phyloP scores from a whole-genome alignment of 164 flowering plant species.

The Magnolia kwangsiensis region DNA sequence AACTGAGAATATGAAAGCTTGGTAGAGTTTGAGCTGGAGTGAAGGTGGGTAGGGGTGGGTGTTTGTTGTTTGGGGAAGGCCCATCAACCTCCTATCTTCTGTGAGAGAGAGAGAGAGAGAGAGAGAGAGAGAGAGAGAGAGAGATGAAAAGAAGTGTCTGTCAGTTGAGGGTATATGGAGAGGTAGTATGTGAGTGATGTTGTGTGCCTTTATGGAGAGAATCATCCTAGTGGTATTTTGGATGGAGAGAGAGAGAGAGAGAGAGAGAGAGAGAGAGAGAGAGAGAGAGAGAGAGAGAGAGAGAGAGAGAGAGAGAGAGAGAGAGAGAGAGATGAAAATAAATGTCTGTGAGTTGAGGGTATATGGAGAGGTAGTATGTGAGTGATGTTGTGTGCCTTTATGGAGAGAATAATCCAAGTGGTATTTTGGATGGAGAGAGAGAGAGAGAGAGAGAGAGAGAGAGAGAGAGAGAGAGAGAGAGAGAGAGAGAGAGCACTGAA shows the following conservation, averaged over 20 bases:
- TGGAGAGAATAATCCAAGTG: neutral
- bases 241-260: neutral
- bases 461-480: slow-evolving; percentile 7
- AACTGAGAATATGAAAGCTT: slow-evolving; percentile 57
- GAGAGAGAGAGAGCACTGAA: neutral
- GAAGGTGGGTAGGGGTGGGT: slow-evolving; percentile 61
- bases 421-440: neutral
- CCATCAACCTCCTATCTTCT: slow-evolving; percentile 30
- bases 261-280: slow-evolving; percentile 7
- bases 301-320: slow-evolving; percentile 9
- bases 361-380: neutral
- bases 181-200: neutral
- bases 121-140: slow-evolving; percentile 9
- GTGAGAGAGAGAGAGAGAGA: slow-evolving; percentile 3
- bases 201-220: neutral
- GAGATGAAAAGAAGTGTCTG: neutral
- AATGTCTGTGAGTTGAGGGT: neutral
- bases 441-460: neutral
- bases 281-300: neutral
- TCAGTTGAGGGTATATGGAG: neutral
- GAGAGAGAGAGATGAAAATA: neutral
- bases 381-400: neutral
- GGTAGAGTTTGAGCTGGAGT: slow-evolving; percentile 51
- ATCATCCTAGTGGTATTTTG: no score
- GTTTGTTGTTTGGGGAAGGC: slow-evolving; percentile 37